Evolutionary conservation across 306 rosid genomes (phyloP).

Genomic region (Psophocarpus tetragonolobus): DNA sequence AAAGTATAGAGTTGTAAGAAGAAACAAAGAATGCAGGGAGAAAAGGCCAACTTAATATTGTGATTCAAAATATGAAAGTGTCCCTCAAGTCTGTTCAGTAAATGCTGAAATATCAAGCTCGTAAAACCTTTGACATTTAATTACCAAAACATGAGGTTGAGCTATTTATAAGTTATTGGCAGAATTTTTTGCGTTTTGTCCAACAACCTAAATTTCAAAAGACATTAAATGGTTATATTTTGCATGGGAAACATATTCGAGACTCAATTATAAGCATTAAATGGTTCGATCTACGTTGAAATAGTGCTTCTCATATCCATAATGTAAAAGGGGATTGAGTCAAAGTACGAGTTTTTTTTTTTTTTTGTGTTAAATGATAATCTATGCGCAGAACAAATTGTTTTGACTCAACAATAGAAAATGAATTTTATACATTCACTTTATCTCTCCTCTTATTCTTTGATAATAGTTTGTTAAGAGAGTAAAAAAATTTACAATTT

Average conservation of each 20-base stretch:
- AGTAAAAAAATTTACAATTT: no score
- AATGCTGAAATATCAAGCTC: background rate
- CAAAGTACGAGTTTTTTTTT: background rate
- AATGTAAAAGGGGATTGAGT: background rate
- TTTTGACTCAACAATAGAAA: no score
- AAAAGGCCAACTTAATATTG: no score
- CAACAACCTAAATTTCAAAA: background rate
- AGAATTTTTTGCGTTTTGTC: background rate
- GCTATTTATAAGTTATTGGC: background rate
- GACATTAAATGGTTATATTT: background rate
- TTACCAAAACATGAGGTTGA: background rate
- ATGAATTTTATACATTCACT: no score
- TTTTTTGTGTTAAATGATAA: background rate
- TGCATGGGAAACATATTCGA: background rate
- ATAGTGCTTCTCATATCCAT: no score
- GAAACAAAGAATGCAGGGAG: no score
- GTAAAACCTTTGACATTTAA: background rate
- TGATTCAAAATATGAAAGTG: no score
- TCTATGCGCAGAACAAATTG: background rate
- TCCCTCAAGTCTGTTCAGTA: background rate
- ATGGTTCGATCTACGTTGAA: background rate
- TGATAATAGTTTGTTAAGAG: no score
- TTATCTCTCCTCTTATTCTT: no score
- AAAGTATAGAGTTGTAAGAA: no score
- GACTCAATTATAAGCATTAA: background rate